phyloP scores from a whole-genome alignment of 495 filamentous ascomycete species.

The Annulohypoxylon stygium region DNA sequence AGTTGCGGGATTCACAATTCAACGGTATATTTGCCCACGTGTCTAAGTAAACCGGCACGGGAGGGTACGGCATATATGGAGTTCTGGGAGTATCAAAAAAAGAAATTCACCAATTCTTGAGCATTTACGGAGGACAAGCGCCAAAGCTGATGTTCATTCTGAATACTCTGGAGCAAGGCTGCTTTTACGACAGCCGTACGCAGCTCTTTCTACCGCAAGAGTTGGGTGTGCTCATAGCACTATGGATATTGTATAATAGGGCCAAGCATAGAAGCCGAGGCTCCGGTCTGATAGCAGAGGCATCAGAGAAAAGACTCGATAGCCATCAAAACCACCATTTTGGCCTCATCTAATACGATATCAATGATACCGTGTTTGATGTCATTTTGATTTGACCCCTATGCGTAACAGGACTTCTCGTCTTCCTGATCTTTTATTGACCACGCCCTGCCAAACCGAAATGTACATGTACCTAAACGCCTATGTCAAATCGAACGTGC shows the following conservation, averaged over 20 bases:
- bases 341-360: conserved; percentile 2
- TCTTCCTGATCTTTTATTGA: conserved; percentile 17
- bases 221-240: conserved; percentile 22
- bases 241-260: conserved; percentile 41
- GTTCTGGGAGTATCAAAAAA: conserved; percentile 45
- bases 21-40: conserved; percentile 20
- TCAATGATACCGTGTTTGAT: neutral
- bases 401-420: neutral
- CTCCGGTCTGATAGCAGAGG: too few relatives aligned
- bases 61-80: conserved; percentile 41
- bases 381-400: conserved; percentile 25
- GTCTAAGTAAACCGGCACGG: conserved; percentile 15
- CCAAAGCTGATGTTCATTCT: conserved; percentile 30
- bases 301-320: conserved; percentile 20
- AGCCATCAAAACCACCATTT: conserved; percentile 21
- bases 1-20: conserved; percentile 27
- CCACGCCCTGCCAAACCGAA: conserved; percentile 25
- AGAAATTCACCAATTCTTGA: conserved; percentile 33
- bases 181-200: conserved; percentile 7
- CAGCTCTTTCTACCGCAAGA: conserved; percentile 23
- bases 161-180: conserved; percentile 36
- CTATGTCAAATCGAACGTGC: conserved; percentile 33
- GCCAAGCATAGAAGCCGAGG: conserved; percentile 14
- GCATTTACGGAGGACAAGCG: conserved; percentile 42
- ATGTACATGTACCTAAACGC: conserved; percentile 43